Evolutionary conservation across 306 rosid species (phyloP).

Genomic region (Vigna hirtella): DNA sequence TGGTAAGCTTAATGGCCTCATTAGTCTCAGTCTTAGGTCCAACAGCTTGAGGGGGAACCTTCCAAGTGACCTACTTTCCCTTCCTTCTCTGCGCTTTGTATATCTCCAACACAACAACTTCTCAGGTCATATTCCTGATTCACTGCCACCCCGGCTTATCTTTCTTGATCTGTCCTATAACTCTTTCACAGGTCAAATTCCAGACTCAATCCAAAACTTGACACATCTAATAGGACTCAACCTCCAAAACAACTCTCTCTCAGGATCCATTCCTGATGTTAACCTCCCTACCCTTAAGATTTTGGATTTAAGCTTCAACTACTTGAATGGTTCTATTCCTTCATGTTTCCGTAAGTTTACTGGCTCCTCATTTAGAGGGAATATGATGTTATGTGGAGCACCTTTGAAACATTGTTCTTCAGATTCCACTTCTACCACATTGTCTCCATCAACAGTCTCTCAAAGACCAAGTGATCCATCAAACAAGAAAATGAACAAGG

Average conservation of each 20-base stretch:
- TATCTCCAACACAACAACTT: conserved; percentile 75
- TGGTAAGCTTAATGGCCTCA: conserved; percentile 67
- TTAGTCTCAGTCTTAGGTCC: conserved; percentile 76
- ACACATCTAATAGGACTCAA: conserved; percentile 57
- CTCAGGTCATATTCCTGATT: conserved; percentile 68
- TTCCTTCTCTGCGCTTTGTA: conserved; percentile 66
- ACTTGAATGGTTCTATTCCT: conserved; percentile 79
- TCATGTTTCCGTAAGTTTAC: conserved; percentile 61
- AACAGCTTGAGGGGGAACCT: conserved; percentile 70
- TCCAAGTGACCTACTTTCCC: conserved; percentile 71
- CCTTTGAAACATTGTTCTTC: conserved; percentile 67
- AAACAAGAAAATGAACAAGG: conserved; percentile 54
- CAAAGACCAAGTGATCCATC: conserved; percentile 46
- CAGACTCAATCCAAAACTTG: conserved; percentile 57
- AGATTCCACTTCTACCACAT: conserved; percentile 43
- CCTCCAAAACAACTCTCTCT: conserved; percentile 75
- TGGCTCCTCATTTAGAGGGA: conserved; percentile 70
- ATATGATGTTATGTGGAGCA: conserved; percentile 71
- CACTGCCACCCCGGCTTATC: conserved; percentile 56
- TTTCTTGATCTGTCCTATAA: conserved; percentile 82
- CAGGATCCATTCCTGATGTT: conserved; percentile 72
- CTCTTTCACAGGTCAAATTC: conserved; percentile 72
- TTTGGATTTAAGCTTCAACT: conserved; percentile 80
- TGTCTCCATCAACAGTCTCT: conserved; percentile 46
- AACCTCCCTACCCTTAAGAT: conserved; percentile 58